A percentile compares a stretch with the other conserved stretches of the same genome.
These are phyloP conservation scores for Isabelozyma gotoi DNA, from an alignment of 805 yeast species.

Conservation along the genomic window DNA sequence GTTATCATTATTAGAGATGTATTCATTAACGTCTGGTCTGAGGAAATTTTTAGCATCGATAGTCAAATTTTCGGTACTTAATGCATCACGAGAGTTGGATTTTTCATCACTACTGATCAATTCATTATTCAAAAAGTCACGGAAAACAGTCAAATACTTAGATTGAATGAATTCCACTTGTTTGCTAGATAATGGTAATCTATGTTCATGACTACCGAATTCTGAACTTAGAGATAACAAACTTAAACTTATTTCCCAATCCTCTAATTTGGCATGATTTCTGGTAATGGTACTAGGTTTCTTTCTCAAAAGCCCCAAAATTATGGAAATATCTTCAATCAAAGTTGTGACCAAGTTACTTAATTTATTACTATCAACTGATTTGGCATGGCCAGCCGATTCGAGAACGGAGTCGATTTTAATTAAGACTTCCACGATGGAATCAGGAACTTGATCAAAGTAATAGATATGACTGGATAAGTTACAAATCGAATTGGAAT, in stretches of 20 bases:
- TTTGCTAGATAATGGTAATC: conserved; percentile 14
- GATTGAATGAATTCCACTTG: conserved; percentile 34
- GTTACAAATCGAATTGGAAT: conserved; percentile 61
- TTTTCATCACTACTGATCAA: conserved; percentile 13
- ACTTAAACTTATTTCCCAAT: conserved; percentile 44
- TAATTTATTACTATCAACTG: not conserved
- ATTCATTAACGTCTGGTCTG: conserved; percentile 43
- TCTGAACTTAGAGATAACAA: conserved; percentile 22
- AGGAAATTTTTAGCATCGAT: conserved; percentile 15
- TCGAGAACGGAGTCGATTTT: conserved; percentile 37
- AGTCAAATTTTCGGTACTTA: conserved; percentile 12
- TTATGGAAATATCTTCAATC: conserved; percentile 29
- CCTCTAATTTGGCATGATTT: conserved; percentile 41
- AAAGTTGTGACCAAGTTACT: conserved; percentile 20
- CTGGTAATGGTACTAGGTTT: conserved; percentile 39
- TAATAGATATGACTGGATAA: conserved; percentile 79
- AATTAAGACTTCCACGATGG: conserved; percentile 64
- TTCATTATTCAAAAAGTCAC: conserved; percentile 34
- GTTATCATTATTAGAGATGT: conserved; percentile 42
- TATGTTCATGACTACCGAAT: conserved; percentile 7
- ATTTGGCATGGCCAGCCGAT: not conserved
- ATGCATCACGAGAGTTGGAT: conserved; percentile 7
- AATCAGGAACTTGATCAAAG: conserved; percentile 82
- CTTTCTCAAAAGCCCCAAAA: conserved; percentile 29
- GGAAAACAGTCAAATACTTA: conserved; percentile 39